Evolutionary conservation across 108 stramenopile genomes (phyloP), one percentile per base, ranked within the genome.

Genomic region (Skeletonema marinoi): DNA sequence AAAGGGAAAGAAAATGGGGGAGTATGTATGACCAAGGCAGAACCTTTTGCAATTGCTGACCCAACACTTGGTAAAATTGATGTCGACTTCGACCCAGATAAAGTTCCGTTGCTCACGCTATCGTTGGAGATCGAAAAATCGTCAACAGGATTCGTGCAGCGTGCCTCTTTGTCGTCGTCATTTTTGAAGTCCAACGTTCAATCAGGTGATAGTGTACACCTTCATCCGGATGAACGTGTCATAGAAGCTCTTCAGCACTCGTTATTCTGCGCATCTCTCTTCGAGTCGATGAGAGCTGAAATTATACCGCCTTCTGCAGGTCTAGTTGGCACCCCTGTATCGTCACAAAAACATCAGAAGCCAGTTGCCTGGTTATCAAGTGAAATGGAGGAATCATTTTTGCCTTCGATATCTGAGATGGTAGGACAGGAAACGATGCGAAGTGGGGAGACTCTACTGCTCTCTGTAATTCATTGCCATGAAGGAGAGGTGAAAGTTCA

Each of bases 401-500:
- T 95, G n/a, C 90, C 94, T 1, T 72, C 94, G 5, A 89, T 90
- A 21, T 81, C 83, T 61, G 38, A 71, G 17, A 82, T 92, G 88
- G 89, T 82, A 4, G 89, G 88, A 13, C 84, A 82, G 19, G 56
- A 62, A 25, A 54, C 41, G 11, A 73, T 62, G 54, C 46, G 51
- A 1, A 78, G 58, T n/a, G 62, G 75, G 14, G 90, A 85, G 32
- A 32, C 82, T 33, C 74, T 68, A 17, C 68, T 84, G 36, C 63
- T 93, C 14, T 84, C 81, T 31, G 89, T 93, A 11, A 86, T 93
- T 30, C 91, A 93, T 78, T 93, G 92, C 61, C 94, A 95, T 70
- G 91, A 93, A 61, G 92, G 94, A 39, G 94, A 95, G 71, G 90
- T 95, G 16, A 93, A 93, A 65, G 94, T 95, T 14, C 94, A 92